These are phyloP conservation scores for Dictyostelium capitatum DNA, from an alignment of 78 protist genomes.

Conservation along the genomic window DNA sequence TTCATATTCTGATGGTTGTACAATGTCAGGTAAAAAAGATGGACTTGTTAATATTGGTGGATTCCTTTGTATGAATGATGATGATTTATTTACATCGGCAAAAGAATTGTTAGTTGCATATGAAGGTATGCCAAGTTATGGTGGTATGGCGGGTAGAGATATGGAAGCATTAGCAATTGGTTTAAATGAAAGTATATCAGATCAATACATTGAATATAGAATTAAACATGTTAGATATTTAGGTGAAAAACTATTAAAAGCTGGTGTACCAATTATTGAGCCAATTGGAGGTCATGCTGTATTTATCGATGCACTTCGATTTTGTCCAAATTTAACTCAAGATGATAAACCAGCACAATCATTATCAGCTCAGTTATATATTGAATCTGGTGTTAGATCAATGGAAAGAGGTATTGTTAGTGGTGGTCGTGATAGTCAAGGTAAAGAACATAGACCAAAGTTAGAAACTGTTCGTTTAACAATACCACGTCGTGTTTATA, in stretches of 20 bases:
- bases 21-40: constrained; percentile 19
- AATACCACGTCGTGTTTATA: neutral
- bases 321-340: neutral
- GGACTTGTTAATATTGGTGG: constrained; percentile 4
- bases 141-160: constrained; percentile 13
- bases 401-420: neutral
- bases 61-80: neutral
- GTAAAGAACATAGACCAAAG: neutral
- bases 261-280: neutral
- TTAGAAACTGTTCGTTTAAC: neutral
- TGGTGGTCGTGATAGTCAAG: neutral
- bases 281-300: neutral
- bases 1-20: neutral
- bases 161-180: neutral
- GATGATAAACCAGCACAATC: neutral
- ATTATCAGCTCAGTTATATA: neutral
- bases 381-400: neutral
- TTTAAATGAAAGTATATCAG: neutral
- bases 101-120: neutral
- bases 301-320: neutral
- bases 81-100: neutral
- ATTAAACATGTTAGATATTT: constrained; percentile 1
- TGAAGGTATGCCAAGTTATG: neutral
- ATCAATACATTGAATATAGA: neutral
- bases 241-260: neutral